A percentile compares a stretch with the other conserved stretches of the same genome.
These are phyloP conservation scores for Tulasnella sp. DNA, from an alignment of 768 basidiomycete species.

Conservation along the genomic window DNA sequence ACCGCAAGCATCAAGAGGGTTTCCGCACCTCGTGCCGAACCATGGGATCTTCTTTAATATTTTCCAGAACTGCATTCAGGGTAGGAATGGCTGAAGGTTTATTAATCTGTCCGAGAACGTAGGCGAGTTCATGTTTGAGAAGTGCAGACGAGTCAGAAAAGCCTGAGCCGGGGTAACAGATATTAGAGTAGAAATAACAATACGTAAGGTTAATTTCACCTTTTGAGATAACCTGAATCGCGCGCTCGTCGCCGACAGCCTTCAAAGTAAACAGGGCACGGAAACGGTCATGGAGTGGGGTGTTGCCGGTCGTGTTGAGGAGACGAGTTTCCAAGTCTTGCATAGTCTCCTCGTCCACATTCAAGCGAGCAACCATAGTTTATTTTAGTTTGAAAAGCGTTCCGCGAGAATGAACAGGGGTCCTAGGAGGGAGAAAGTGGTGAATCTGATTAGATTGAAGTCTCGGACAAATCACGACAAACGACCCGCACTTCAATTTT, in stretches of 20 bases:
- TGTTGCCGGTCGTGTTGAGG: slow-evolving; percentile 64
- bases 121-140: slow-evolving; percentile 94
- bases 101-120: slow-evolving; percentile 91
- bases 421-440: not conserved
- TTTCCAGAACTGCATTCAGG: slow-evolving; percentile 66
- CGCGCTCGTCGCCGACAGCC: slow-evolving; percentile 58
- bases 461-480: not conserved
- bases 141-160: slow-evolving; percentile 82
- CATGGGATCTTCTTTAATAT: slow-evolving; percentile 79
- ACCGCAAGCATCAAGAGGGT: not conserved
- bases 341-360: slow-evolving; percentile 33
- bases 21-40: slow-evolving; percentile 83
- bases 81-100: slow-evolving; percentile 62
- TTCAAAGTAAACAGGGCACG: slow-evolving; percentile 89
- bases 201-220: slow-evolving; percentile 41
- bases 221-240: slow-evolving; percentile 76
- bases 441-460: slow-evolving; percentile 10
- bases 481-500: slow-evolving; percentile 5
- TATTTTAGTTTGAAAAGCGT: not conserved
- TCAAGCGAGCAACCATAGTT: not conserved
- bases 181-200: not conserved
- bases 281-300: slow-evolving; percentile 80
- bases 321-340: slow-evolving; percentile 61
- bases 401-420: not conserved
- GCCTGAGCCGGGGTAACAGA: slow-evolving; percentile 40